These are phyloP conservation scores for Trichoderma citrinoviride DNA, from an alignment of 2,329 filamentous ascomycete genomes.

Conservation along the genomic window DNA sequence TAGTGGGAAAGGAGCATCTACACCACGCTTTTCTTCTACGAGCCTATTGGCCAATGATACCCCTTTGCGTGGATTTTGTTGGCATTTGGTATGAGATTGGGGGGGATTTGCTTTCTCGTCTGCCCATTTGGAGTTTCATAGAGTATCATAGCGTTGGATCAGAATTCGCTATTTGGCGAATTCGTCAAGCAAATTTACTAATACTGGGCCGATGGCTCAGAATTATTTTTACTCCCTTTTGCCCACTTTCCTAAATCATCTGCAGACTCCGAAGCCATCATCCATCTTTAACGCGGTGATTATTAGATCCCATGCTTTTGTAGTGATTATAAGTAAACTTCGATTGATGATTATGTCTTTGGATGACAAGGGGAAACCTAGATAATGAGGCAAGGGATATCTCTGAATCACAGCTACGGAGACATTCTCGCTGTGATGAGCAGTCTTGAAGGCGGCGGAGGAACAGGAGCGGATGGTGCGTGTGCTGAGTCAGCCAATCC, in stretches of 20 bases:
- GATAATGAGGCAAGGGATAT: not conserved
- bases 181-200: not conserved
- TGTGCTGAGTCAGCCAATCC: not conserved
- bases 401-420: not conserved
- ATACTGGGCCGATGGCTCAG: not conserved
- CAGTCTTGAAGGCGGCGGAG: not conserved
- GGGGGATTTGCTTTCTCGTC: constrained; percentile 3
- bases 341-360: no score
- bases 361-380: not conserved
- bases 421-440: not conserved
- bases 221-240: not conserved
- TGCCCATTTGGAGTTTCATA: not conserved
- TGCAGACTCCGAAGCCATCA: no score
- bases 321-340: not conserved
- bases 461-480: not conserved
- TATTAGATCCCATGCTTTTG: no score
- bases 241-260: not conserved
- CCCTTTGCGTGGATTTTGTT: constrained; percentile 9
- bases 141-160: not conserved
- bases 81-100: not conserved
- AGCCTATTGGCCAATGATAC: constrained; percentile 5
- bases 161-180: constrained; percentile 2
- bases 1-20: not conserved
- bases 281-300: not conserved
- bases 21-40: not conserved